A percentile compares a stretch with the other conserved stretches of the same genome.
Evolutionary conservation across 352 stramenopile genomes (phyloP).

Genomic region (Sclerospora graminicola): DNA sequence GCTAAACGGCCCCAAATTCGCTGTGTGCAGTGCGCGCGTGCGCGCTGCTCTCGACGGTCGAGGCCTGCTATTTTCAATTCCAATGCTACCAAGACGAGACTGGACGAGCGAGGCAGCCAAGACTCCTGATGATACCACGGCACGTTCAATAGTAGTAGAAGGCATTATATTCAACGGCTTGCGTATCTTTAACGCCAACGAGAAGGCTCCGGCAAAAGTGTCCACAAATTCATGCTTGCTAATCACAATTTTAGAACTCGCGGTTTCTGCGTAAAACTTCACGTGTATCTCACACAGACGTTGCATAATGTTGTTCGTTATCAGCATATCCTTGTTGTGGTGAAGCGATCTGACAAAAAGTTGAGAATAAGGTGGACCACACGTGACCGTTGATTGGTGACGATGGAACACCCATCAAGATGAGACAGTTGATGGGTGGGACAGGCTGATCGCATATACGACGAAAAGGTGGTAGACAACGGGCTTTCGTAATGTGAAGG

Average conservation of each 20-base stretch:
- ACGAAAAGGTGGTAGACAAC: no score
- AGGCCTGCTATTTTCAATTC: conserved; percentile 14
- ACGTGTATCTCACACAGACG: conserved; percentile 61
- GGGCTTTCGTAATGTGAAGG: no score
- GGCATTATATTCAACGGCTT: conserved; percentile 51
- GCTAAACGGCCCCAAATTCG: no score
- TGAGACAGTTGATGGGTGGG: no score
- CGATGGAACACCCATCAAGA: no score
- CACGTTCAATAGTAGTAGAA: conserved; percentile 32
- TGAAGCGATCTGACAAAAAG: no score
- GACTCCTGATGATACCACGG: conserved; percentile 39
- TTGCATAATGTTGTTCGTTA: conserved; percentile 66
- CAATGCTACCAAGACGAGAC: conserved; percentile 37
- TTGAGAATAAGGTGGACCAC: no score
- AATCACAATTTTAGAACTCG: conserved; percentile 33
- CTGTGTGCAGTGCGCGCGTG: no score
- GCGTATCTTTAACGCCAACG: conserved; percentile 53
- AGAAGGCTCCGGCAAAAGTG: conserved; percentile 61
- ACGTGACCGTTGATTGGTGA: no score
- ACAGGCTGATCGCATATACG: no score
- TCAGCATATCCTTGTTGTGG: conserved; percentile 46
- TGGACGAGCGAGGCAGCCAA: conserved; percentile 66
- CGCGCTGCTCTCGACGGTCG: no score
- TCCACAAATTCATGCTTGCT: conserved; percentile 37
- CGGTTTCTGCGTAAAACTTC: conserved; percentile 50